Evolutionary conservation across 2,329 filamentous ascomycete genomes (phyloP).

Genomic region (Orbilia blumenaviensis): DNA sequence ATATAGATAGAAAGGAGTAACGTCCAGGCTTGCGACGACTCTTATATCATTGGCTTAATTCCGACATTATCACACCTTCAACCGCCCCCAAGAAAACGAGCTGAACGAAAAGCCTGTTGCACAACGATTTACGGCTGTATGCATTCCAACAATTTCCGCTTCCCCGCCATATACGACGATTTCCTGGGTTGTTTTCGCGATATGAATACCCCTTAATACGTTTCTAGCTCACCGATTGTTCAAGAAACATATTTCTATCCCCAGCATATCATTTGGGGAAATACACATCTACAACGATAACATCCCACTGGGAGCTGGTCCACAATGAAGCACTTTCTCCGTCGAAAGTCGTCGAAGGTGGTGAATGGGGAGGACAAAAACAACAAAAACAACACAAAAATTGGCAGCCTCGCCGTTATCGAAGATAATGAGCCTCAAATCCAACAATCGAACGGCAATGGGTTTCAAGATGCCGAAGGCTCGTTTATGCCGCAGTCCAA

Average conservation of each 20-base stretch:
- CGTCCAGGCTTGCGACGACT: not conserved
- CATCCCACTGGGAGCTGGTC: not conserved
- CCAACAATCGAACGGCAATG: not conserved
- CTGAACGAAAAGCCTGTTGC: constrained; percentile 31
- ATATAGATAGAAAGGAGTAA: constrained; percentile 22
- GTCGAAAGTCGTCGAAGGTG: constrained; percentile 41
- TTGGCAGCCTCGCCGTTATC: constrained; percentile 17
- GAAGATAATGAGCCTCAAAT: constrained; percentile 30
- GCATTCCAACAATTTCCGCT: constrained; percentile 24
- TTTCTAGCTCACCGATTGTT: not conserved
- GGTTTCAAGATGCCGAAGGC: not conserved
- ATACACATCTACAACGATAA: not conserved
- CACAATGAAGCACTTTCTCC: constrained; percentile 37
- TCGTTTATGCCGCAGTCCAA: not conserved
- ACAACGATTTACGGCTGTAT: constrained; percentile 48
- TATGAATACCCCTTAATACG: constrained; percentile 35
- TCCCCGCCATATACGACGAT: constrained; percentile 27
- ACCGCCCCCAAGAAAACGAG: not conserved
- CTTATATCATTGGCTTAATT: constrained; percentile 20
- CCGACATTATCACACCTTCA: constrained; percentile 19
- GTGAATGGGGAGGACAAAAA: constrained; percentile 23
- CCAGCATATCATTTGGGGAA: not conserved
- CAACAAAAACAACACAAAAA: constrained; percentile 53
- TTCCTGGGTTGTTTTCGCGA: not conserved
- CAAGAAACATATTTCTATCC: not conserved